Percentiles rank a stretch among this genome's conserved stretches.
Conservation (phyloP, 169 alveolate species). For the Amoebophrya sp. region DNA sequence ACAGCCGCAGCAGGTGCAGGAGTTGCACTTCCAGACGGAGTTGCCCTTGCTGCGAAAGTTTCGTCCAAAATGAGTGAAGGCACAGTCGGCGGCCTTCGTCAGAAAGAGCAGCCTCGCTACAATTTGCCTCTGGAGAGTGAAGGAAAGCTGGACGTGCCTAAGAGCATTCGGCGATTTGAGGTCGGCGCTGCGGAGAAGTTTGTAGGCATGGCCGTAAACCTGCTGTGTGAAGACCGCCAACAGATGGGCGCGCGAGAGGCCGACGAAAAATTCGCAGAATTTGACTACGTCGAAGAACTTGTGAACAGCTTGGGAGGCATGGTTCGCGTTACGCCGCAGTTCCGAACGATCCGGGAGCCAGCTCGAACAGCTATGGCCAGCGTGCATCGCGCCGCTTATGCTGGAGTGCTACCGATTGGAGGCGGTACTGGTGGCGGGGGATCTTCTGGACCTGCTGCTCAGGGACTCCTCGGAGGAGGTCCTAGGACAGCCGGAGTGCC, state of each 20-base stretch:
- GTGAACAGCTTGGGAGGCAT: neutral
- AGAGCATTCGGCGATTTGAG: neutral
- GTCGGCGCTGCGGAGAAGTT: neutral
- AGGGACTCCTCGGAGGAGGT: neutral
- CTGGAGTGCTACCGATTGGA: no score
- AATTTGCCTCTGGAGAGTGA: neutral
- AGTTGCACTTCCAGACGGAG: neutral
- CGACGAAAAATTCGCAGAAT: neutral
- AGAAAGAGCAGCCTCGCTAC: neutral
- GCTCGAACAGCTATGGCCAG: neutral
- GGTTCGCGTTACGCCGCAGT: neutral
- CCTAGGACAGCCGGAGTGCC: neutral
- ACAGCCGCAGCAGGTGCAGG: neutral
- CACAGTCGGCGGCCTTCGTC: neutral
- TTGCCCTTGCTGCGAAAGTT: neutral
- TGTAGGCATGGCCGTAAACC: neutral
- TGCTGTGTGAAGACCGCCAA: no score
- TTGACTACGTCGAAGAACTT: neutral
- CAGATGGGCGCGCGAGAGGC: no score
- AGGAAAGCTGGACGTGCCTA: neutral
- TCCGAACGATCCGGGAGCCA: constrained; percentile 1
- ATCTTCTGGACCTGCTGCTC: no score
- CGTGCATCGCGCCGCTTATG: no score
- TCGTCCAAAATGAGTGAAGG: neutral
- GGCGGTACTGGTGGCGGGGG: no score